These are phyloP conservation scores for Crithidia fasciculata DNA, from an alignment of 208 protist genomes.

Conservation along the genomic window DNA sequence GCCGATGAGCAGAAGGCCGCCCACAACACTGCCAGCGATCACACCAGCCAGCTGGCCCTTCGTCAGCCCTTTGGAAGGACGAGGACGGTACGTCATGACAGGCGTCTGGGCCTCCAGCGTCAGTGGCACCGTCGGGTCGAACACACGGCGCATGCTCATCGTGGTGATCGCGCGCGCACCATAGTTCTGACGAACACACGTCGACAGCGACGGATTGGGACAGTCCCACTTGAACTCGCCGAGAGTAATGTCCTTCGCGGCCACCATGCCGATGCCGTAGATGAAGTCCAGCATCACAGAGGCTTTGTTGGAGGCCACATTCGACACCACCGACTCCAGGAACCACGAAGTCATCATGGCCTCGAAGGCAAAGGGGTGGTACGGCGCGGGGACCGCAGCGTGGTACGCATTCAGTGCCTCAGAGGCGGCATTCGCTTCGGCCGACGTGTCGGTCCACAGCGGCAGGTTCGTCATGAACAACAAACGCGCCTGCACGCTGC, in stretches of 20 bases:
- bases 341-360: conserved; percentile 10
- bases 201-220: neutral
- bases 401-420: conserved; percentile 30
- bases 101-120: conserved; percentile 29
- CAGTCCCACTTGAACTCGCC: conserved; percentile 30
- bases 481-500: conserved; percentile 30
- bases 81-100: conserved; percentile 37
- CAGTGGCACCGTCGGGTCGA: conserved; percentile 28
- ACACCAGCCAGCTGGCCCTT: conserved; percentile 34
- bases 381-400: conserved; percentile 6
- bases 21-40: conserved; percentile 25
- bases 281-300: conserved; percentile 24
- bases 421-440: neutral
- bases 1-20: conserved; percentile 1
- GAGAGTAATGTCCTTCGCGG: conserved; percentile 30
- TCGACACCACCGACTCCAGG: conserved; percentile 18
- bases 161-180: conserved; percentile 45
- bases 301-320: conserved; percentile 5
- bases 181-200: conserved; percentile 48
- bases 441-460: conserved; percentile 40
- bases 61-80: neutral
- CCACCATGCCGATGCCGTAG: conserved; percentile 29
- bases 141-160: conserved; percentile 31
- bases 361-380: conserved; percentile 18
- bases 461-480: conserved; percentile 51